A percentile compares a stretch with the other conserved stretches of the same genome.
Conservation (phyloP, 2,329 filamentous ascomycete species). For the Diplodia scrobiculata region DNA sequence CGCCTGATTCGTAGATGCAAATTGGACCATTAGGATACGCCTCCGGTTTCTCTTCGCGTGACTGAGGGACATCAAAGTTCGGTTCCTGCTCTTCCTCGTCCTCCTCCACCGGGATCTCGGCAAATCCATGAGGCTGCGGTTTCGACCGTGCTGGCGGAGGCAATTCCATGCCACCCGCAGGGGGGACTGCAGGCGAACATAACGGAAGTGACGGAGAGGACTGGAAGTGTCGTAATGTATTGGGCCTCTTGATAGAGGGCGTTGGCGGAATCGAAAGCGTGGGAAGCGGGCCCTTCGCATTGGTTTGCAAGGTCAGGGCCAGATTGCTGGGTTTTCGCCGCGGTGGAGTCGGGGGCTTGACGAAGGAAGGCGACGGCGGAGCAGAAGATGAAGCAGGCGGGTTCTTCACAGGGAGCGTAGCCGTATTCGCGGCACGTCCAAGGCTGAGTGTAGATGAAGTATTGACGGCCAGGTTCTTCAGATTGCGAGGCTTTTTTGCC, state of each 20-base stretch:
- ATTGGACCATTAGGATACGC: conserved; percentile 82
- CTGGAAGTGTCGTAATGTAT: conserved; percentile 60
- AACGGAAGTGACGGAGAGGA: conserved; percentile 63
- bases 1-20: conserved; percentile 75
- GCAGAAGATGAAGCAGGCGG: conserved; percentile 55
- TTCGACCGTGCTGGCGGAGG: conserved; percentile 45
- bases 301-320: conserved; percentile 71
- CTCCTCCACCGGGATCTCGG: conserved; percentile 69
- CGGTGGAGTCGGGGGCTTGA: conserved; percentile 73
- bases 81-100: conserved; percentile 61
- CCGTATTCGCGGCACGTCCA: conserved; percentile 50
- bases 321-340: conserved; percentile 73
- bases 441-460: conserved; percentile 55
- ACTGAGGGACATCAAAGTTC: conserved; percentile 60
- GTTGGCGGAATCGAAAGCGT: conserved; percentile 62
- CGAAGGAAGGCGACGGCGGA: conserved; percentile 73
- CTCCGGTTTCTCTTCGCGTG: conserved; percentile 69
- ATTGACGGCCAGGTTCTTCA: conserved; percentile 81
- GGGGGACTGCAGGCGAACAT: conserved; percentile 55
- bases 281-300: conserved; percentile 60
- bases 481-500: conserved; percentile 73
- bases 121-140: conserved; percentile 43
- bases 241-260: conserved; percentile 55
- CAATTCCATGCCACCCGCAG: conserved; percentile 55
- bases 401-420: conserved; percentile 58